Evolutionary conservation across 179 eudicot genomes (phyloP).

Genomic region (Sideroxylon spinosum): DNA sequence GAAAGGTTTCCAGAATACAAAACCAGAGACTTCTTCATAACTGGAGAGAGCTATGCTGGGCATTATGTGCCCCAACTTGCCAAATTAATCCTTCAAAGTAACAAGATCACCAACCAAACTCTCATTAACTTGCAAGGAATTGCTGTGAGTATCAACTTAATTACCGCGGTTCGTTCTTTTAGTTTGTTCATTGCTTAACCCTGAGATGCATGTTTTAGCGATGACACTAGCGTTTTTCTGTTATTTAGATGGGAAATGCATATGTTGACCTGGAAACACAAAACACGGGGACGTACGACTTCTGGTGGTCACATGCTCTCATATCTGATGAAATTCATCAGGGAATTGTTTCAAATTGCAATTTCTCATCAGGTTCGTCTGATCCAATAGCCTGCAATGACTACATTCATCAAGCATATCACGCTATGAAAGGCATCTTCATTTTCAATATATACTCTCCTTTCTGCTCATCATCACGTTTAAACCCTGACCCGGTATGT

Average conservation of each 20-base stretch:
- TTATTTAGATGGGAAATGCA: conserved; percentile 65
- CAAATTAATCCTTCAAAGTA: conserved; percentile 46
- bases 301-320: conserved; percentile 49
- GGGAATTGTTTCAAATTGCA: conserved; percentile 32
- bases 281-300: conserved; percentile 38
- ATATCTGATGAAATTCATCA: conserved; percentile 52
- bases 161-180: too few relatives aligned
- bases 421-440: conserved; percentile 28
- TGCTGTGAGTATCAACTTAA: conserved; percentile 38
- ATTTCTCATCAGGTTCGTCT: conserved; percentile 34
- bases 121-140: conserved; percentile 54
- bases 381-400: conserved; percentile 27
- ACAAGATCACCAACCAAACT: conserved; percentile 34
- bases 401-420: conserved; percentile 21
- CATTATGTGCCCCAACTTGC: conserved; percentile 73
- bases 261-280: conserved; percentile 45
- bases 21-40: conserved; percentile 50
- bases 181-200: too few relatives aligned
- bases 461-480: conserved; percentile 31
- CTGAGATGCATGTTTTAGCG: too few relatives aligned
- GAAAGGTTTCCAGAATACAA: conserved; percentile 66
- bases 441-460: conserved; percentile 65
- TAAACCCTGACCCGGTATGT: conserved; percentile 34
- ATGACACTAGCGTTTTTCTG: not conserved
- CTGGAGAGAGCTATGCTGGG: conserved; percentile 72